A percentile compares a stretch with the other conserved stretches of the same genome.
phyloP scores from a whole-genome alignment of 805 yeast species.

The Blastobotrys peoriensis region DNA sequence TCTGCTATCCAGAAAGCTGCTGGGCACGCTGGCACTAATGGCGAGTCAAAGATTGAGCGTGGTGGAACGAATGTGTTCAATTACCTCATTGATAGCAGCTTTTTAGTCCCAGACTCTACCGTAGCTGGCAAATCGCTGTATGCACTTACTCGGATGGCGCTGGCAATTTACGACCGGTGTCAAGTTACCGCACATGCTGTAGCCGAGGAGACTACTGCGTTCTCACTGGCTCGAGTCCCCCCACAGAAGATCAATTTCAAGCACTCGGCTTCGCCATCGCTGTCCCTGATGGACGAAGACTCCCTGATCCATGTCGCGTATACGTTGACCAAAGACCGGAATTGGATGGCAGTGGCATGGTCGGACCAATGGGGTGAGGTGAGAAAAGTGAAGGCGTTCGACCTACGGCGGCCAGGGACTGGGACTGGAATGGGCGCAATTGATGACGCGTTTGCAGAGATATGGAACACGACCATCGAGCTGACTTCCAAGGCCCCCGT shows the following conservation, averaged over 20 bases:
- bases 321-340: conserved; percentile 70
- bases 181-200: background rate
- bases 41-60: no score
- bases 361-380: conserved; percentile 73
- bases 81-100: conserved; percentile 17
- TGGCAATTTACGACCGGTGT: conserved; percentile 25
- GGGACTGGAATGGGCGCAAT: background rate
- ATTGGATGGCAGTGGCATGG: conserved; percentile 88
- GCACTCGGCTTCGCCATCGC: conserved; percentile 22
- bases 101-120: conserved; percentile 23
- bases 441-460: conserved; percentile 25
- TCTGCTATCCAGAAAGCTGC: conserved; percentile 16
- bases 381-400: conserved; percentile 51
- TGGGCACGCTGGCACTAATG: conserved; percentile 11
- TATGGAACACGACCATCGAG: conserved; percentile 30
- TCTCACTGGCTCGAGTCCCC: conserved; percentile 29
- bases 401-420: conserved; percentile 15
- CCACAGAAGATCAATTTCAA: conserved; percentile 28
- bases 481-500: conserved; percentile 19
- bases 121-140: conserved; percentile 26
- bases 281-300: conserved; percentile 51
- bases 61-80: conserved; percentile 15
- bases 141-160: conserved; percentile 23
- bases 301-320: conserved; percentile 80
- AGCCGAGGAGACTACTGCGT: conserved; percentile 19